These are phyloP conservation scores for Clarireedia hainanense DNA, from an alignment of 2,329 filamentous ascomycete genomes.

Conservation along the genomic window DNA sequence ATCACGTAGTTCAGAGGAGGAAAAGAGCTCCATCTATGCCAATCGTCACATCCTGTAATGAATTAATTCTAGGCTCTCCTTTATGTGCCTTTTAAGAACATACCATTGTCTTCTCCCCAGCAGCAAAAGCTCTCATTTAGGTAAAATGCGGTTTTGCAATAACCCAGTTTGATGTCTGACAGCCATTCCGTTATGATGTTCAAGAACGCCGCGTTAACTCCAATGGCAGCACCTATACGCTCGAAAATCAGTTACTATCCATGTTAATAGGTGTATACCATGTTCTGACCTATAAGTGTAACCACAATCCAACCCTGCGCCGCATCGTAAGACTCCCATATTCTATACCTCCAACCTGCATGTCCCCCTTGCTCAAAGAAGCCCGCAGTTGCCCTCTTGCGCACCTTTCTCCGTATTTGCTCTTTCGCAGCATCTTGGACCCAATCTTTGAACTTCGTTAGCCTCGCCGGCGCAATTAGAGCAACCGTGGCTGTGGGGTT, in stretches of 20 bases:
- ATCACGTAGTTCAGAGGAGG: slow-evolving; percentile 74
- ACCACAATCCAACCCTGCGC: slow-evolving; percentile 98
- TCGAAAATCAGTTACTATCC: slow-evolving; percentile 11
- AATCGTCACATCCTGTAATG: slow-evolving; percentile 67
- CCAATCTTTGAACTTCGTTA: slow-evolving; percentile 62
- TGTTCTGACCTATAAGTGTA: slow-evolving; percentile 61
- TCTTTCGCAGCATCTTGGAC: slow-evolving; percentile 94
- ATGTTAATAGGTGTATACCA: neutral
- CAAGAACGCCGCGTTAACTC: slow-evolving; percentile 82
- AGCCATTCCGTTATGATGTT: slow-evolving; percentile 98
- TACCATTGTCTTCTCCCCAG: slow-evolving; percentile 86
- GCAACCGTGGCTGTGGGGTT: neutral
- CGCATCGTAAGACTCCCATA: slow-evolving; percentile 86
- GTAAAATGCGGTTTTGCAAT: slow-evolving; percentile 93
- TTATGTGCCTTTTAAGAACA: slow-evolving; percentile 12
- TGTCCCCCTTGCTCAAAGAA: slow-evolving; percentile 61
- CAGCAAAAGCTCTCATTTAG: slow-evolving; percentile 97
- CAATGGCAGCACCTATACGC: slow-evolving; percentile 65
- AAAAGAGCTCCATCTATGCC: slow-evolving; percentile 81
- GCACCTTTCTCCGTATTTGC: slow-evolving; percentile 70
- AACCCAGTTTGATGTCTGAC: slow-evolving; percentile 89
- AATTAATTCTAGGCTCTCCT: slow-evolving; percentile 14
- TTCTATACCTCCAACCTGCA: slow-evolving; percentile 68
- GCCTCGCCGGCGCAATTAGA: slow-evolving; percentile 18
- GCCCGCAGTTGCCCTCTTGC: slow-evolving; percentile 63